phyloP scores from a whole-genome alignment of 805 yeast species.

The Cyberlindnera americana region DNA sequence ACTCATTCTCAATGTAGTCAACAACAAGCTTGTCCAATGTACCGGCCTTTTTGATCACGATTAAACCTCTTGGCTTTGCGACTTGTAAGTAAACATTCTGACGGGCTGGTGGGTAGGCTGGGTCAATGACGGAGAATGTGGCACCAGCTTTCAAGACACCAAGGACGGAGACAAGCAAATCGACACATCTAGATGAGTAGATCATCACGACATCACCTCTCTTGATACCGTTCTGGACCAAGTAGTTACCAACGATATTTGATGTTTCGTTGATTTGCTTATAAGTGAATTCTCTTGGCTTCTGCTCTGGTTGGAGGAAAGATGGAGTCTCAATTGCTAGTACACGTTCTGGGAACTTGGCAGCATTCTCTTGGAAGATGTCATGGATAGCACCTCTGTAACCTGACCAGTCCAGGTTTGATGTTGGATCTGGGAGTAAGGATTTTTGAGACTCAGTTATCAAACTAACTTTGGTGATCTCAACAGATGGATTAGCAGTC shows the following conservation, averaged over 20 bases:
- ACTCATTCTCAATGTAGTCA: conserved; percentile 68
- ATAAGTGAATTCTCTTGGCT: conserved; percentile 75
- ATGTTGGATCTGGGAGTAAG: conserved; percentile 82
- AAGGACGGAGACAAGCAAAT: conserved; percentile 92
- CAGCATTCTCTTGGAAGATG: conserved; percentile 86
- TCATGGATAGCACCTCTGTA: conserved; percentile 97
- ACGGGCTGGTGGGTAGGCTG: conserved; percentile 98
- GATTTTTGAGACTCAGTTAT: conserved; percentile 61
- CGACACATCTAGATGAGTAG: conserved; percentile 97
- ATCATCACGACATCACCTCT: conserved; percentile 97
- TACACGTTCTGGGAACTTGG: conserved; percentile 74
- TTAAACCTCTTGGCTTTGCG: conserved; percentile 88
- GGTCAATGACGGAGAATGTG: conserved; percentile 96
- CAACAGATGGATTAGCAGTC: conserved; percentile 32
- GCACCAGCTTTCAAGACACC: conserved; percentile 99
- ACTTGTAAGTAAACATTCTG: conserved; percentile 91
- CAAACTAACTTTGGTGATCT: conserved; percentile 61
- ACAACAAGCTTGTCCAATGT: conserved; percentile 70
- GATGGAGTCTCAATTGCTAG: conserved; percentile 93
- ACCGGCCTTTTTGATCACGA: conserved; percentile 91
- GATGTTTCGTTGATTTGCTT: conserved; percentile 89
- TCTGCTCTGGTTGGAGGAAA: conserved; percentile 44
- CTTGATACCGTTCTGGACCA: conserved; percentile 74
- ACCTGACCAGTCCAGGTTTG: conserved; percentile 83
- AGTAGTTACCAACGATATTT: conserved; percentile 86